A percentile compares a stretch with the other conserved stretches of the same genome.
Conservation (phyloP, 1,284 basidiomycete species). For the Exobasidium cylindrosporum region DNA sequence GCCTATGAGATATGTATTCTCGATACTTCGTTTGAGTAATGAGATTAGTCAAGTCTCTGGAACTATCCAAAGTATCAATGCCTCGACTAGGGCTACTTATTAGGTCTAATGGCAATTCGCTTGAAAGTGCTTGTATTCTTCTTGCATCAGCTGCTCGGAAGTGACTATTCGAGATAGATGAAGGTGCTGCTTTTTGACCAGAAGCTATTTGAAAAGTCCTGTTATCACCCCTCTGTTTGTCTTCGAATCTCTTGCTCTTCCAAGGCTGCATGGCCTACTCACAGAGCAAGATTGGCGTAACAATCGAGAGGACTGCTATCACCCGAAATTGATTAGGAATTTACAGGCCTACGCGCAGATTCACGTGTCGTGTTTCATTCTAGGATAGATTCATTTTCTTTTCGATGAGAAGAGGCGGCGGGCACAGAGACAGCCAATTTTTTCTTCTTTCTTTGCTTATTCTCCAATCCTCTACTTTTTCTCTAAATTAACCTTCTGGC, state of each 20-base stretch:
- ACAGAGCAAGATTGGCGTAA: no score
- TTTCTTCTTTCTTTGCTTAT: no score
- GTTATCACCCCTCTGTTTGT: background rate
- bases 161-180: background rate
- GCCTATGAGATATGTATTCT: background rate
- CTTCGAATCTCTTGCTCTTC: background rate
- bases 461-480: no score
- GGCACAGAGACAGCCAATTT: no score
- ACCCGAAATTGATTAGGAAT: no score
- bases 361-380: no score
- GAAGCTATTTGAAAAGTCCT: background rate
- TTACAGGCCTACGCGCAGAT: no score
- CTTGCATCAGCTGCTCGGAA: background rate
- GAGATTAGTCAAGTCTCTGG: background rate
- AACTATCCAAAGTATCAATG: background rate
- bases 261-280: background rate
- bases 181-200: background rate
- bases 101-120: background rate
- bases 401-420: no score
- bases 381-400: no score
- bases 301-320: no score
- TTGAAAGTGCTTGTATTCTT: background rate
- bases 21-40: constrained; percentile 1
- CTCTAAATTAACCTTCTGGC: no score
- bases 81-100: constrained; percentile 6